These are phyloP conservation scores for Monsonia emarginata DNA, from an alignment of 441 rosid species.

Conservation along the genomic window DNA sequence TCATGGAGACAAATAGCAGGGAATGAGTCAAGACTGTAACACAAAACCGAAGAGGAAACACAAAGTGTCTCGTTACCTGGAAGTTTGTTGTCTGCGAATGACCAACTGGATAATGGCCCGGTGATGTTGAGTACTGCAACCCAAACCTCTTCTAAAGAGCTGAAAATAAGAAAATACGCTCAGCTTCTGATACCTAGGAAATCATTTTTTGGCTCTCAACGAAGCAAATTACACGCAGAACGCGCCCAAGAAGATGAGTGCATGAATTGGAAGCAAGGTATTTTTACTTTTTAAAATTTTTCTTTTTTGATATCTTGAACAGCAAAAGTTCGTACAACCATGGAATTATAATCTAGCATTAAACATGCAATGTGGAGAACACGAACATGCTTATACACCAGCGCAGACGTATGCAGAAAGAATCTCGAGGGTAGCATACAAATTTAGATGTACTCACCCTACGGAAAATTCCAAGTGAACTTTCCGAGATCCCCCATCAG, in stretches of 20 bases:
- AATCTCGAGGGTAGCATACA: neutral
- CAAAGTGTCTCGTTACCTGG: slow-evolving; percentile 37
- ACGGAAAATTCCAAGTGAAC: slow-evolving; percentile 77
- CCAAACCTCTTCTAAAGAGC: slow-evolving; percentile 84
- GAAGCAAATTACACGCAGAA: neutral
- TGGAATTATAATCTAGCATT: too few relatives aligned
- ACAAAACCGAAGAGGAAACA: slow-evolving; percentile 9
- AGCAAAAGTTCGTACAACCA: neutral
- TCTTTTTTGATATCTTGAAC: neutral
- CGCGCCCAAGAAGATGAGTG: neutral
- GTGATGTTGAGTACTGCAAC: slow-evolving; percentile 85
- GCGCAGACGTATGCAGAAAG: neutral
- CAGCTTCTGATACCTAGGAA: neutral
- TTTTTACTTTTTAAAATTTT: neutral
- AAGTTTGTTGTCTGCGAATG: slow-evolving; percentile 62
- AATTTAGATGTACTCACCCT: slow-evolving; percentile 49
- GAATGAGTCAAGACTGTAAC: neutral
- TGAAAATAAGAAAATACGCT: slow-evolving; percentile 25
- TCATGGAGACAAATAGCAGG: slow-evolving; percentile 4
- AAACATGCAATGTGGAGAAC: too few relatives aligned
- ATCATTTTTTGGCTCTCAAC: neutral
- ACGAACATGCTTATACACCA: neutral
- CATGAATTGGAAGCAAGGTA: neutral
- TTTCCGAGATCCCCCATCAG: slow-evolving; percentile 46
- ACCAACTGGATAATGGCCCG: slow-evolving; percentile 88